Conservation (phyloP, 164 flowering plant genomes). For the Stephania cephalantha region DNA sequence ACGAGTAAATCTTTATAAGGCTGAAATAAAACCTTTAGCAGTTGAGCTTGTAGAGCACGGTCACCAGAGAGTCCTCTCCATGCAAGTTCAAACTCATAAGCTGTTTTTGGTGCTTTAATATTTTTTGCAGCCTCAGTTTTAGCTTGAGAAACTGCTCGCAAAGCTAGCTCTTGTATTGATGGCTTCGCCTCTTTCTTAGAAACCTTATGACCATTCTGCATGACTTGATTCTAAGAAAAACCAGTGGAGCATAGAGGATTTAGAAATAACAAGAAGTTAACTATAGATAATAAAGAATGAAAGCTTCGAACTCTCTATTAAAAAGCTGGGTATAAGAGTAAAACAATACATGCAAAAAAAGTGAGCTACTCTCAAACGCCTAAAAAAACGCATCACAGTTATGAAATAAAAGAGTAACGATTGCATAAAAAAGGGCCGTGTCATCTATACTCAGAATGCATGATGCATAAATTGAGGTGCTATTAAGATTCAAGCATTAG, state of each 20-base stretch:
- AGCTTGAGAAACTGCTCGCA: slow-evolving; percentile 75
- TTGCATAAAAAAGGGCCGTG: not conserved
- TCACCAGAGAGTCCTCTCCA: slow-evolving; percentile 86
- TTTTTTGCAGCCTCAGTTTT: slow-evolving; percentile 60
- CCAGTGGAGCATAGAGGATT: not conserved
- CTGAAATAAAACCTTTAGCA: slow-evolving; percentile 59
- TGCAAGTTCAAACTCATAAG: slow-evolving; percentile 84
- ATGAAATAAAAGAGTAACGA: not conserved
- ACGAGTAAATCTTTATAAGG: not conserved
- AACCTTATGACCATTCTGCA: slow-evolving; percentile 32
- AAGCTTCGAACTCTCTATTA: not conserved
- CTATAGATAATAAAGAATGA: not conserved
- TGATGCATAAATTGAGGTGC: not conserved
- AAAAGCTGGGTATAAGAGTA: not conserved
- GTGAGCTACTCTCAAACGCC: too few relatives aligned
- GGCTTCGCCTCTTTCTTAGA: slow-evolving; percentile 36
- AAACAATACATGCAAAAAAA: not conserved
- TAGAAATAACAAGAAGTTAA: not conserved
- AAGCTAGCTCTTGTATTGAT: slow-evolving; percentile 82
- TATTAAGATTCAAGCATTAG: not conserved
- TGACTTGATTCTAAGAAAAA: not conserved
- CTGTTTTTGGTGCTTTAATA: slow-evolving; percentile 67
- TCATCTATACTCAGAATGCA: not conserved
- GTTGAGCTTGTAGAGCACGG: slow-evolving; percentile 48
- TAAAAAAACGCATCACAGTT: not conserved